Evolutionary conservation across 371 early-diverging fungal species (phyloP).

Genomic region (Mucor piriformis): DNA sequence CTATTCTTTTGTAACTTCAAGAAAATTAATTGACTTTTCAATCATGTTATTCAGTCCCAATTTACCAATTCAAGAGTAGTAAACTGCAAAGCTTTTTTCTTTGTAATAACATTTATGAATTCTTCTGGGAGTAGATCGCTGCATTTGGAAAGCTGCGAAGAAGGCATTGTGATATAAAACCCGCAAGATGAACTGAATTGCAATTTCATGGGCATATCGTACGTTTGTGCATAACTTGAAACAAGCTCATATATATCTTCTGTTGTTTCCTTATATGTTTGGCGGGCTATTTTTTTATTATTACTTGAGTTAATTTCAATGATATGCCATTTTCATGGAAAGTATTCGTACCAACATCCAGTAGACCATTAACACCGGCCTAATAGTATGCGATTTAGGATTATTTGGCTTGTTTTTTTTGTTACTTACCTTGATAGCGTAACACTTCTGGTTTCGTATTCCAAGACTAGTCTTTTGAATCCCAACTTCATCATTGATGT

Average conservation of each 20-base stretch:
- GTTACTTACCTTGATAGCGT: conserved; percentile 69
- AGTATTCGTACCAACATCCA: conserved; percentile 76
- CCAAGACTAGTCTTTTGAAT: conserved; percentile 75
- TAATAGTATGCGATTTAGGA: conserved; percentile 31
- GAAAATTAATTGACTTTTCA: neutral
- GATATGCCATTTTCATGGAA: neutral
- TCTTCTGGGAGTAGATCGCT: conserved; percentile 44
- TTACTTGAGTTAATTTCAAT: neutral
- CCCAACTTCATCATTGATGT: conserved; percentile 69
- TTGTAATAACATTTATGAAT: conserved; percentile 66
- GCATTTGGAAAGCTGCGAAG: conserved; percentile 35
- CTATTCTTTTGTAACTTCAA: conserved; percentile 54
- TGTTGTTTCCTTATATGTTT: conserved; percentile 84
- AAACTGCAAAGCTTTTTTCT: conserved; percentile 63
- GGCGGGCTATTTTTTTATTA: conserved; percentile 53
- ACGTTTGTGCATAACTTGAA: conserved; percentile 49
- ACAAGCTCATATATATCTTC: conserved; percentile 82
- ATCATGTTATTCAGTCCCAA: neutral
- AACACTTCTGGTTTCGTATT: conserved; percentile 83
- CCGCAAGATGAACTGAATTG: conserved; percentile 65
- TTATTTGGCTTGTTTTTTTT: too few relatives aligned
- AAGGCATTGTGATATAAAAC: conserved; percentile 60
- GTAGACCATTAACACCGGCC: conserved; percentile 83
- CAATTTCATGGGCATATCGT: conserved; percentile 68
- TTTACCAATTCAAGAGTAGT: conserved; percentile 81